These are phyloP conservation scores for Aspergillus bombycis DNA, from an alignment of 2,329 filamentous ascomycete genomes.

Conservation along the genomic window DNA sequence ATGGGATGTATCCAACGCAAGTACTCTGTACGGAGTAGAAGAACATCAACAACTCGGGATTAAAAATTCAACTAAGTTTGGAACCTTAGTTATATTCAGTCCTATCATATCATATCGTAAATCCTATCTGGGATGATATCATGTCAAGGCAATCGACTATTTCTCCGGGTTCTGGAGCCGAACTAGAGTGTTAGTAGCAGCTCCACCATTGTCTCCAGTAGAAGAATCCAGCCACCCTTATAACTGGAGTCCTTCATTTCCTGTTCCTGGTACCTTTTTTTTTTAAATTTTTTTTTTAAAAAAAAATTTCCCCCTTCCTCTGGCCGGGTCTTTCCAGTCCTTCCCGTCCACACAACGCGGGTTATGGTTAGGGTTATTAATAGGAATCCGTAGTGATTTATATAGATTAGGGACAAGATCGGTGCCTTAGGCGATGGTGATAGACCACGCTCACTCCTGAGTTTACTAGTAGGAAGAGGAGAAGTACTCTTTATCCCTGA, in stretches of 20 bases:
- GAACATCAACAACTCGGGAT: not conserved
- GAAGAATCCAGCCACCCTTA: constrained; percentile 9
- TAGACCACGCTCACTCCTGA: not conserved
- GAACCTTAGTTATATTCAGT: not conserved
- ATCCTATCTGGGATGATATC: constrained; percentile 14
- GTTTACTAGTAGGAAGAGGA: not conserved
- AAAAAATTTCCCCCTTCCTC: constrained; percentile 7
- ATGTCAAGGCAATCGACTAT: constrained; percentile 16
- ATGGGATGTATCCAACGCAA: not conserved
- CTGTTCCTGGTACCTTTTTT: constrained; percentile 9
- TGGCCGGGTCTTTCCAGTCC: not conserved
- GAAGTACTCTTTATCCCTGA: constrained; percentile 6
- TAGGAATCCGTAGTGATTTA: constrained; percentile 1
- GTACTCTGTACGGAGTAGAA: not conserved
- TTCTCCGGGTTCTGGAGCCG: constrained; percentile 21
- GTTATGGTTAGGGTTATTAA: constrained; percentile 7
- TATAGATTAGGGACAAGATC: not conserved
- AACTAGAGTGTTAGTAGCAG: constrained; percentile 11
- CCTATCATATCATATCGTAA: constrained; percentile 8
- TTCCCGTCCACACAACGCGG: not conserved
- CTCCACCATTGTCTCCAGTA: constrained; percentile 15
- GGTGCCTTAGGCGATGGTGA: not conserved
- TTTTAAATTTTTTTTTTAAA: constrained; percentile 10
- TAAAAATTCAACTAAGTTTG: not conserved
- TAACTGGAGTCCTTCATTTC: constrained; percentile 8